Percentiles rank a stretch among this genome's conserved stretches.
Conservation (phyloP, 2,329 filamentous ascomycete species). For the Furcasterigmium furcatum region DNA sequence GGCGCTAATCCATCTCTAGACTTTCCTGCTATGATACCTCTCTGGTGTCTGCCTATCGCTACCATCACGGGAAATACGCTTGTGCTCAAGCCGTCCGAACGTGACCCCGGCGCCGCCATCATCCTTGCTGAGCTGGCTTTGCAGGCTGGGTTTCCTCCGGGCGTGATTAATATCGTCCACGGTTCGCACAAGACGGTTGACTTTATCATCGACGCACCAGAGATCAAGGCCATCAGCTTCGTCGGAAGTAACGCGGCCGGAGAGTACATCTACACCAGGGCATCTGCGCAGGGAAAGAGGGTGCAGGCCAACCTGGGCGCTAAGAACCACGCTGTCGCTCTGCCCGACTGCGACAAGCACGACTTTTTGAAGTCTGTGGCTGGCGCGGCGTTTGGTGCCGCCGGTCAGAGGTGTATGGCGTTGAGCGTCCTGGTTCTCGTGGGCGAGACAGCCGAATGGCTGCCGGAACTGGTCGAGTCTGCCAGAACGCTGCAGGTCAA, state of each 20-base stretch:
- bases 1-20: constrained; percentile 34
- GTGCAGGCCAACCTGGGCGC: constrained; percentile 65
- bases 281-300: constrained; percentile 68
- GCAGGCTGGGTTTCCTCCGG: constrained; percentile 57
- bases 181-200: constrained; percentile 63
- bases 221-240: constrained; percentile 67
- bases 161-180: constrained; percentile 66
- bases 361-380: constrained; percentile 63
- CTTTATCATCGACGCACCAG: constrained; percentile 66
- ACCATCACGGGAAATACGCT: constrained; percentile 70
- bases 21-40: constrained; percentile 75
- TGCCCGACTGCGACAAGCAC: constrained; percentile 69
- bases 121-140: constrained; percentile 59
- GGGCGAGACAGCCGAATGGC: constrained; percentile 63
- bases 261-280: constrained; percentile 65
- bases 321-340: constrained; percentile 66
- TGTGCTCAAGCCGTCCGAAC: constrained; percentile 61
- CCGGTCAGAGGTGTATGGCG: constrained; percentile 69
- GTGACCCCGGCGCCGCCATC: constrained; percentile 58
- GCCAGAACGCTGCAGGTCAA: constrained; percentile 48
- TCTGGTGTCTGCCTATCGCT: constrained; percentile 74
- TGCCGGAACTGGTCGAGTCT: constrained; percentile 59
- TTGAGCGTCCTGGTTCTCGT: constrained; percentile 63
- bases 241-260: constrained; percentile 67
- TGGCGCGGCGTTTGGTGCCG: constrained; percentile 66